Base-by-base conservation (phyloP, 2,329 filamentous ascomycete genomes). In the Balansia obtecta region DNA sequence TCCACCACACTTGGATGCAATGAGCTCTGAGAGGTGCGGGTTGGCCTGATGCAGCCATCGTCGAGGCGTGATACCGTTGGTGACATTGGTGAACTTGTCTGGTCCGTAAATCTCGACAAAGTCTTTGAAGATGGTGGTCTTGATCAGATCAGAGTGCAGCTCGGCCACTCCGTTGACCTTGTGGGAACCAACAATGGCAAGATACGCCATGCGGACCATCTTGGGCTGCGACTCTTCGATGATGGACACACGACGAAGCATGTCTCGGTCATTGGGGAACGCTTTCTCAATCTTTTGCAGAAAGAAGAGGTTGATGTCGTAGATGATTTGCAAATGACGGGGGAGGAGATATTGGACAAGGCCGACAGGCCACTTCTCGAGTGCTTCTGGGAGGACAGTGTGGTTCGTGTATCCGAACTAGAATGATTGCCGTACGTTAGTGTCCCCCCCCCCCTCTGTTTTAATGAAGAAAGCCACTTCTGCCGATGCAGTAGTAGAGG, bases 91-190 rank as follows among this genome's bases (percentile, higher is more conserved):
- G 69, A 98, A 98, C 68, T 96, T 96, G 76, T 98, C 93, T 0
- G 85, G 85, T 2, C 93, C 93, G 61, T 93, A 98, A 56, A 98
- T 88, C 59, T 82, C 79, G 53, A 98, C 91, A 68, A 98, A 98
- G 67, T 98, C 93, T 68, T 93, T 96, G 81, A 98, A 97, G 59
- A 98, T 95, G n/a, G 93, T 98, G 0, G 90, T 94, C 74, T 93
- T 93, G 74, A 98, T 95, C 52, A 98, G 76, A 64, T 98, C 93
- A 0, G 93, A 98, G 71, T 98, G 93, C 56, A 98, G 73, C 71
- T 98, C 93, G 34, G 93, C 93, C 37, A 98, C 93, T 66, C 93
- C 93, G 59, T 98, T 98, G 73, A 98, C 90, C 74, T 97, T 98
- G 80, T 97, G 93, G 37, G 93, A 97, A 45, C 93, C 93, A 60